phyloP scores from a whole-genome alignment of 2,329 filamentous ascomycete species.

The Penicillium freii region DNA sequence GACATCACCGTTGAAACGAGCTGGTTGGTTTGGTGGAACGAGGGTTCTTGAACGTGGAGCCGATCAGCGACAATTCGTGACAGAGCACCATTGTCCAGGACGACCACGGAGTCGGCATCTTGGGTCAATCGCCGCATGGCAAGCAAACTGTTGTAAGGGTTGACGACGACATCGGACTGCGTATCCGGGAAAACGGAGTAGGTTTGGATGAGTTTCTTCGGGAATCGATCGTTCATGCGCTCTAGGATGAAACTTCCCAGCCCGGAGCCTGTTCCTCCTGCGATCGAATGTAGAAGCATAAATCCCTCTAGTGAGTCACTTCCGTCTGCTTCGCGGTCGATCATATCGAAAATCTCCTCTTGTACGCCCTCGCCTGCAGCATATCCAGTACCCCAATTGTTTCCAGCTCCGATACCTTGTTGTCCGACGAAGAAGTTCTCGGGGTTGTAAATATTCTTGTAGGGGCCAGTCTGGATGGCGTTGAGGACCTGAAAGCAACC shows the following conservation, averaged over 20 bases:
- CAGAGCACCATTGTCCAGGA: constrained; percentile 91
- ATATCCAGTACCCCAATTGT: constrained; percentile 98
- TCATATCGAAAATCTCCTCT: constrained; percentile 99
- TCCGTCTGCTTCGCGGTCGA: constrained; percentile 95
- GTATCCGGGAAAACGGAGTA: constrained; percentile 98
- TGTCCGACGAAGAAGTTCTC: constrained; percentile 98
- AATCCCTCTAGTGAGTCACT: constrained; percentile 98
- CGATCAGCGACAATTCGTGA: constrained; percentile 92
- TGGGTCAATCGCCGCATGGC: constrained; percentile 88
- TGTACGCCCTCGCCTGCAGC: constrained; percentile 86
- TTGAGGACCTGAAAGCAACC: constrained; percentile 68
- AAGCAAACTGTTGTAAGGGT: constrained; percentile 95
- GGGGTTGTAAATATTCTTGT: constrained; percentile 98
- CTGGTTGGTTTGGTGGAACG: constrained; percentile 96
- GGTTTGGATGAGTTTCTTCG: constrained; percentile 98
- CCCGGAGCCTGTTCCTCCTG: constrained; percentile 94
- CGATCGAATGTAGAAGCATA: constrained; percentile 98
- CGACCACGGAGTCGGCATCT: constrained; percentile 96
- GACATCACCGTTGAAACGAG: constrained; percentile 98
- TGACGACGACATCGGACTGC: constrained; percentile 88
- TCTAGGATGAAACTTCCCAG: constrained; percentile 92
- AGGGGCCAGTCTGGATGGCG: constrained; percentile 85
- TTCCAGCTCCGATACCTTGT: constrained; percentile 87
- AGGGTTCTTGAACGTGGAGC: constrained; percentile 90
- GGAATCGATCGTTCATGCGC: constrained; percentile 92